Conservation (phyloP, 1,284 basidiomycete genomes). For the Quambalaria eucalypti region DNA sequence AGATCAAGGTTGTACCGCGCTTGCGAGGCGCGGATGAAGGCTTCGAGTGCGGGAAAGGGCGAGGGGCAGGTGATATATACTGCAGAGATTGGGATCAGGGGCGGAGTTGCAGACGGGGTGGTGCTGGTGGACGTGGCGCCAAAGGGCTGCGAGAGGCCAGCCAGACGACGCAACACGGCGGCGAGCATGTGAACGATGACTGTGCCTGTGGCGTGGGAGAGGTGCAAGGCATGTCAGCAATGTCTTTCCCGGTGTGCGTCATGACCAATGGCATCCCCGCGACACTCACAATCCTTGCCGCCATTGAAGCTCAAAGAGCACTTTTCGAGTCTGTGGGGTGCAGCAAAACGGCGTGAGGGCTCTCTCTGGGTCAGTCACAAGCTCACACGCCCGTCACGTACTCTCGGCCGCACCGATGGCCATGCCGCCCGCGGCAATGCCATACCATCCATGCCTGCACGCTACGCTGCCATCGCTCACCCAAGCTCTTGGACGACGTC, state of each 20-base stretch:
- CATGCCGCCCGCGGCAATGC: no score
- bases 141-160: slow-evolving; percentile 36
- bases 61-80: slow-evolving; percentile 84
- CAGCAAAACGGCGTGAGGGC: not conserved
- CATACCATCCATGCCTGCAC: no score
- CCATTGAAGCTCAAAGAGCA: slow-evolving; percentile 79
- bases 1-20: slow-evolving; percentile 68
- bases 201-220: slow-evolving; percentile 53
- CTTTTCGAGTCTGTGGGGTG: slow-evolving; percentile 39
- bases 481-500: slow-evolving; percentile 32
- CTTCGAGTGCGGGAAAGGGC: slow-evolving; percentile 74
- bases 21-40: slow-evolving; percentile 64
- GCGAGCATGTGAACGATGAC: slow-evolving; percentile 84
- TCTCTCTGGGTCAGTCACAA: not conserved
- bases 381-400: not conserved
- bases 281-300: slow-evolving; percentile 67
- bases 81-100: slow-evolving; percentile 58
- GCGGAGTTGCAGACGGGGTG: not conserved
- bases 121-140: slow-evolving; percentile 15
- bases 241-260: not conserved
- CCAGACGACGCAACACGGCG: slow-evolving; percentile 55
- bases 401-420: no score
- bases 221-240: not conserved
- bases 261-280: not conserved
- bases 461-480: no score